Conservation (phyloP, 2,329 filamentous ascomycete genomes). For the Cercospora sesami region DNA sequence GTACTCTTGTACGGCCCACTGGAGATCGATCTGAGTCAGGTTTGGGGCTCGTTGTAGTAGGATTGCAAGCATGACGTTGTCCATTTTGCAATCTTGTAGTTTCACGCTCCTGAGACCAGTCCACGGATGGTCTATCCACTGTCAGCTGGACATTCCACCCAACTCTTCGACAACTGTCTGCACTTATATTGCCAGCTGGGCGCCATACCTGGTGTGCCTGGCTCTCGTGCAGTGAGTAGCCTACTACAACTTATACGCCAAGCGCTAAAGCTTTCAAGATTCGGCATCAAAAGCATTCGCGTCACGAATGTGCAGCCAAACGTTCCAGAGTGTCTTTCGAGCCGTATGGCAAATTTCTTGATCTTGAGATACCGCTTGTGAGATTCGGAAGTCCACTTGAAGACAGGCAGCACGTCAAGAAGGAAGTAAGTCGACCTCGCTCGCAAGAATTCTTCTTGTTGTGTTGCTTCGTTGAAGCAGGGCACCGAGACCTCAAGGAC, state of each 20-base stretch:
- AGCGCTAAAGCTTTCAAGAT: slow-evolving; percentile 10
- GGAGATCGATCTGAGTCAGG: slow-evolving; percentile 7
- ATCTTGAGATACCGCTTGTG: slow-evolving; percentile 11
- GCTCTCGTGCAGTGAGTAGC: not conserved
- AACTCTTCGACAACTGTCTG: not conserved
- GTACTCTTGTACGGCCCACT: slow-evolving; percentile 13
- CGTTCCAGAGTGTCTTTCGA: slow-evolving; percentile 14
- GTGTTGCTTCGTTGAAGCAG: slow-evolving; percentile 5
- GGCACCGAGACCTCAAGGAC: slow-evolving; percentile 17
- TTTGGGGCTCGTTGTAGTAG: slow-evolving; percentile 16
- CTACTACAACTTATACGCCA: slow-evolving; percentile 14
- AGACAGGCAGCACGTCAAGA: slow-evolving; percentile 8
- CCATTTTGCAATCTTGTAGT: slow-evolving; percentile 13
- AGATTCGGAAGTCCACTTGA: slow-evolving; percentile 8
- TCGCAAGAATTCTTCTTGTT: slow-evolving; percentile 5
- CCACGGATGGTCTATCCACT: slow-evolving; percentile 8
- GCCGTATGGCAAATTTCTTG: slow-evolving; percentile 11
- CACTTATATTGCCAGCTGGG: too few species aligned
- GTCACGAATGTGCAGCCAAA: slow-evolving; percentile 14
- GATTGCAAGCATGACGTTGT: slow-evolving; percentile 10
- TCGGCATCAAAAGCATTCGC: slow-evolving; percentile 12
- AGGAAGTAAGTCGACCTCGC: slow-evolving; percentile 9
- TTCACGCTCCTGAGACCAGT: slow-evolving; percentile 9
- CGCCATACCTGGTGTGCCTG: slow-evolving; percentile 1
- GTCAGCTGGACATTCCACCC: not conserved